These are phyloP conservation scores for Lactarius akahatsu DNA, from an alignment of 768 basidiomycete species.

Conservation along the genomic window DNA sequence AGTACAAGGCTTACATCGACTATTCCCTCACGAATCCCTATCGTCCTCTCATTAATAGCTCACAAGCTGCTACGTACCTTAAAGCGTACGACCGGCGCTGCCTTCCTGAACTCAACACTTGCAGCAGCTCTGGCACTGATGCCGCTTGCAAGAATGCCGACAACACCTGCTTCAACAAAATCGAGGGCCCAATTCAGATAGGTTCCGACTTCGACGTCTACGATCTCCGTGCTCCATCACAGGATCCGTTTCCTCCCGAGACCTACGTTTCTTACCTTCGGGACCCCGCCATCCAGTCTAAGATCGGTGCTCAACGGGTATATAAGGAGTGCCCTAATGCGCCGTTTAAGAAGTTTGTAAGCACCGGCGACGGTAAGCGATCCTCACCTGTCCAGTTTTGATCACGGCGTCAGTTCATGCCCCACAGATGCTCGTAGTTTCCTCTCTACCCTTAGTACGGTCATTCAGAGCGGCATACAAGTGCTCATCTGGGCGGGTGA, in stretches of 20 bases:
- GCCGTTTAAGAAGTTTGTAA: conserved; percentile 41
- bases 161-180: conserved; percentile 46
- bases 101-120: conserved; percentile 44
- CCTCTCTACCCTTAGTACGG: neutral
- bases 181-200: conserved; percentile 44
- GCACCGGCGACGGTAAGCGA: conserved; percentile 47
- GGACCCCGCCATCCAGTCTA: conserved; percentile 31
- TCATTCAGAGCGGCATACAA: conserved; percentile 35
- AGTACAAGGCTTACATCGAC: conserved; percentile 50
- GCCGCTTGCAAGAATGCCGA: conserved; percentile 50
- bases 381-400: conserved; percentile 31
- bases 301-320: conserved; percentile 39
- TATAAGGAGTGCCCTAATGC: conserved; percentile 38
- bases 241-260: conserved; percentile 44
- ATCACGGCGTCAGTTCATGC: conserved; percentile 19
- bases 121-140: conserved; percentile 45
- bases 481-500: conserved; percentile 50
- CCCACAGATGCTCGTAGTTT: conserved; percentile 28
- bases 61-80: neutral
- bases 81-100: conserved; percentile 37
- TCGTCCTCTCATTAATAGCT: conserved; percentile 7
- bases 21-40: conserved; percentile 47
- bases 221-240: conserved; percentile 39
- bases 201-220: conserved; percentile 48
- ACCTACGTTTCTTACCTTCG: conserved; percentile 29